These are phyloP conservation scores for Pseudogymnoascus sp. DNA, from an alignment of 2,329 filamentous ascomycete genomes.

Conservation along the genomic window DNA sequence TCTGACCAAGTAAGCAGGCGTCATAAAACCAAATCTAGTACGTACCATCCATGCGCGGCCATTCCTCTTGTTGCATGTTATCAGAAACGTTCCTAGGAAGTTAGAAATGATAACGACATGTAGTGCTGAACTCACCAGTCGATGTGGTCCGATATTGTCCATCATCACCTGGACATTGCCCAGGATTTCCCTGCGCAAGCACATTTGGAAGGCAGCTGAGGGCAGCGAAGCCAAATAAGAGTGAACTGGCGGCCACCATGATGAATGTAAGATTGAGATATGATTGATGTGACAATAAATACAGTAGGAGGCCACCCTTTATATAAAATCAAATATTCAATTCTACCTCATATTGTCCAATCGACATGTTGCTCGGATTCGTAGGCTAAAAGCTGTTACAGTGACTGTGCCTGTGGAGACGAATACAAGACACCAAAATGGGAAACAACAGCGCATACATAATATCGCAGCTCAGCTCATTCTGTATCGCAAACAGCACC, in stretches of 20 bases:
- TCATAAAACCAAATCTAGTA: background rate
- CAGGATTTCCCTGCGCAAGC: background rate
- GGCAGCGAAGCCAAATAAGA: constrained; percentile 11
- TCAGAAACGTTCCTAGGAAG: background rate
- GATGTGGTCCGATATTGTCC: background rate
- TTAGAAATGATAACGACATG: background rate
- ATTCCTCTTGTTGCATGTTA: background rate
- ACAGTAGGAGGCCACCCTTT: background rate
- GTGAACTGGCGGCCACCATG: constrained; percentile 13
- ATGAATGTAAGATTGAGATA: constrained; percentile 12
- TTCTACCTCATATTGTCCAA: background rate
- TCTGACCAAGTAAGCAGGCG: background rate
- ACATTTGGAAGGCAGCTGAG: constrained; percentile 9
- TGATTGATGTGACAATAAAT: constrained; percentile 2
- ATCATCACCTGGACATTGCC: background rate
- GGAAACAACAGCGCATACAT: background rate
- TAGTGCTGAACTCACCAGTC: background rate
- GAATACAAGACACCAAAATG: background rate
- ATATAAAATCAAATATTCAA: background rate
- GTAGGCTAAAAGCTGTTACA: background rate
- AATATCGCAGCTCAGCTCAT: background rate
- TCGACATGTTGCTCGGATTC: background rate
- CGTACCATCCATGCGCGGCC: background rate
- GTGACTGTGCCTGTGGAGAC: background rate
- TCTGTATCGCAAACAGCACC: background rate